Percentiles rank a stretch among this genome's conserved stretches.
Evolutionary conservation across 495 filamentous ascomycete species (phyloP).

Genomic region (Neurospora pannonica): DNA sequence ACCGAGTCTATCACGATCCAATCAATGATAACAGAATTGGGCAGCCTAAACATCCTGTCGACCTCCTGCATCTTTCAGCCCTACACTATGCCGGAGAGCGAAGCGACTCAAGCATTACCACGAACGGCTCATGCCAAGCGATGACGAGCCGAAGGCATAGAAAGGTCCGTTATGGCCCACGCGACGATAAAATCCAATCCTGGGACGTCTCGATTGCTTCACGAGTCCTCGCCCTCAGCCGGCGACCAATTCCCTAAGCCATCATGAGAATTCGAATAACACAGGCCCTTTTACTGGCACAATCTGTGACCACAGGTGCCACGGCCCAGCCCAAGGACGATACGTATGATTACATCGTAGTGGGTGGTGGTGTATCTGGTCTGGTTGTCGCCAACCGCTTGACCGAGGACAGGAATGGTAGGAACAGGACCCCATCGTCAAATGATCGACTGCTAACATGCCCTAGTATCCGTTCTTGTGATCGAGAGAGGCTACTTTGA

Average conservation of each 20-base stretch:
- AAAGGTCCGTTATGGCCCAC: neutral
- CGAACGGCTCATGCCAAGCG: neutral
- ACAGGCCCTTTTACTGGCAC: neutral
- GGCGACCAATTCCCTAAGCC: neutral
- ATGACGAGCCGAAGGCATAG: neutral
- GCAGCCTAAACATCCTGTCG: neutral
- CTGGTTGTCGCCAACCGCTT: conserved; percentile 38
- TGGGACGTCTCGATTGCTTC: neutral
- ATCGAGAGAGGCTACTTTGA: conserved; percentile 31
- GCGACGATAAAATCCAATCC: neutral
- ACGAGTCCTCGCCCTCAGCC: neutral
- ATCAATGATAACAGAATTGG: neutral
- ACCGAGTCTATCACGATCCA: neutral
- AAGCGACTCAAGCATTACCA: neutral
- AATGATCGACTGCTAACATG: neutral
- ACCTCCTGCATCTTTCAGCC: neutral
- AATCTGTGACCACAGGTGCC: neutral
- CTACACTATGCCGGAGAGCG: neutral
- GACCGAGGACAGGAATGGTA: conserved; percentile 21
- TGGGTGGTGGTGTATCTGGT: conserved; percentile 36
- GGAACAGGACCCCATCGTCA: neutral
- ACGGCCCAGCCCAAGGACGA: neutral
- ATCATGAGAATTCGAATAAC: neutral
- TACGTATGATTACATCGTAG: conserved; percentile 24
- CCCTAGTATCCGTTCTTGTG: conserved; percentile 30